Percentiles rank a stretch among this genome's conserved stretches.
phyloP scores from a whole-genome alignment of 176 grass and related monocot genomes.

The Carex pumila region DNA sequence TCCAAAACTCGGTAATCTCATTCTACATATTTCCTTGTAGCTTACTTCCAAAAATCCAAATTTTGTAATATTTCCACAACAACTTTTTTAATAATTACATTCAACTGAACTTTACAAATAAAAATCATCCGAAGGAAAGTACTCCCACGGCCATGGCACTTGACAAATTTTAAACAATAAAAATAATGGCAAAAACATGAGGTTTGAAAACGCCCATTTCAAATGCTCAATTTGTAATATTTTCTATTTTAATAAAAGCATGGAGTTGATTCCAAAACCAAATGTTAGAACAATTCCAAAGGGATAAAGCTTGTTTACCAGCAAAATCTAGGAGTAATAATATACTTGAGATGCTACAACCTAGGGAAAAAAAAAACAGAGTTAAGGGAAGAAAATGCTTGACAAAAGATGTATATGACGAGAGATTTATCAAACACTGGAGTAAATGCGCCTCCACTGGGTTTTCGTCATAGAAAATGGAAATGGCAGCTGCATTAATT shows the following conservation, averaged over 20 bases:
- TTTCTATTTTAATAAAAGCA: not conserved
- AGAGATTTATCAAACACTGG: not conserved
- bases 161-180: too few species aligned
- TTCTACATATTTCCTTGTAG: too few species aligned
- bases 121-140: too few species aligned
- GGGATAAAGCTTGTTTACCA: not conserved
- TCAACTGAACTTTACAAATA: too few species aligned
- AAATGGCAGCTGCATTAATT: conserved; percentile 7
- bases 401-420: not conserved
- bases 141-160: too few species aligned
- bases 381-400: not conserved
- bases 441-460: not conserved
- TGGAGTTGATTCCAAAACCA: not conserved
- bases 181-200: too few species aligned
- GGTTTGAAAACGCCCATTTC: too few species aligned
- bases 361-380: not conserved
- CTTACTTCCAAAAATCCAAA: too few species aligned
- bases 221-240: not conserved
- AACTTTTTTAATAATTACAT: too few species aligned
- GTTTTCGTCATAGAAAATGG: not conserved
- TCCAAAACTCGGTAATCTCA: too few species aligned
- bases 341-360: not conserved
- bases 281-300: not conserved
- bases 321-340: not conserved
- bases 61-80: too few species aligned